These are phyloP conservation scores for Camellia granthamiana DNA, from an alignment of 148 eudicot genomes.

Conservation along the genomic window DNA sequence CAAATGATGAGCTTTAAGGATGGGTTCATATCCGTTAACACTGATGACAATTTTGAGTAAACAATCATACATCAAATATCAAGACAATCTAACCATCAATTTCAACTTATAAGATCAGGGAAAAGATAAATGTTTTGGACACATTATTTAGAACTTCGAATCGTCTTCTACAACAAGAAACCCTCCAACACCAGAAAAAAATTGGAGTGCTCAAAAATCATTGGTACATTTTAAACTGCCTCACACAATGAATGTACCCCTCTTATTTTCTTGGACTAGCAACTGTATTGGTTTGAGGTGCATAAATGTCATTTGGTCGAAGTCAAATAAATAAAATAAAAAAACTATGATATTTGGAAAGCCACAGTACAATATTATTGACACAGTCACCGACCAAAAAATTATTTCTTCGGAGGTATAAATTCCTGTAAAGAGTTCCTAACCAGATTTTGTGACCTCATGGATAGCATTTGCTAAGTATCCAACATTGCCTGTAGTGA, in stretches of 20 bases:
- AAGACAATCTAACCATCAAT: not conserved
- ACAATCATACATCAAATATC: too few relatives aligned
- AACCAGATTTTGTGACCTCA: constrained; percentile 76
- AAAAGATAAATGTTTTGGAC: not conserved
- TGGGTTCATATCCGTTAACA: too few relatives aligned
- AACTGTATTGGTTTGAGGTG: not conserved
- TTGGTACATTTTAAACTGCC: not conserved
- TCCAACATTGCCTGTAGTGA: constrained; percentile 83
- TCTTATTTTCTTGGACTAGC: not conserved
- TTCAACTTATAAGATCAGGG: not conserved
- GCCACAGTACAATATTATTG: not conserved
- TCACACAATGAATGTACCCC: not conserved
- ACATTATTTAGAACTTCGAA: not conserved
- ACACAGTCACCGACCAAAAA: not conserved
- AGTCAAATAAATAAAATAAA: not conserved
- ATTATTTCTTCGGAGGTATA: not conserved
- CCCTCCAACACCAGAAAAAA: not conserved
- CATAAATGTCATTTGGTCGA: not conserved
- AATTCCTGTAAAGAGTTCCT: constrained; percentile 2
- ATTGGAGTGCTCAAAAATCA: not conserved
- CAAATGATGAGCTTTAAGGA: not conserved
- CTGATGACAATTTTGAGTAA: too few relatives aligned
- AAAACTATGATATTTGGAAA: not conserved
- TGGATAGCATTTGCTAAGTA: constrained; percentile 92
- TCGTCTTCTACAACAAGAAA: not conserved